phyloP scores from a whole-genome alignment of 371 early-diverging fungal genomes.

The Chytridium lagenaria region DNA sequence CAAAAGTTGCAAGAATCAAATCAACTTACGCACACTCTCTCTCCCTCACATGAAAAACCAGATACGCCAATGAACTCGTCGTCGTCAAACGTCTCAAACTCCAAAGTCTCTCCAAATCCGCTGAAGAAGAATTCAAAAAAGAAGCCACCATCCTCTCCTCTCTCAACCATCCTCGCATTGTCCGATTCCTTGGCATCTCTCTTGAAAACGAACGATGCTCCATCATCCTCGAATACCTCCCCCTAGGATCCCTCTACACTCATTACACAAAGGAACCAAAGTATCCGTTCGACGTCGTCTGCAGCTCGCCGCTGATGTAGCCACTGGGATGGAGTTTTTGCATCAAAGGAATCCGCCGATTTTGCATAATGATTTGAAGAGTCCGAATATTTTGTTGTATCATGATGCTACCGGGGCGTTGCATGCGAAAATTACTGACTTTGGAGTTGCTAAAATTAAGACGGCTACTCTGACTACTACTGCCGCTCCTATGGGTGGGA shows the following conservation, averaged over 20 bases:
- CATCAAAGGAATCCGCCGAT: not conserved
- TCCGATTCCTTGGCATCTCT: not conserved
- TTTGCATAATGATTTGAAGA: slow-evolving; percentile 9
- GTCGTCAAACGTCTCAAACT: not conserved
- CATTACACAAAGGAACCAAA: not conserved
- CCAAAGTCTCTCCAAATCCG: not conserved
- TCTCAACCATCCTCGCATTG: not conserved
- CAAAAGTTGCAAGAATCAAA: no score
- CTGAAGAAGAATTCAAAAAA: not conserved
- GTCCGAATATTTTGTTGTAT: slow-evolving; percentile 3
- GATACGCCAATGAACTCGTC: not conserved
- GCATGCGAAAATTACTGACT: slow-evolving; percentile 11
- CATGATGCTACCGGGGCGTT: not conserved
- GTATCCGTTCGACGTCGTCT: not conserved
- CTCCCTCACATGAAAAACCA: not conserved
- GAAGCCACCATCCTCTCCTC: not conserved
- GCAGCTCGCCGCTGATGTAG: slow-evolving; percentile 11
- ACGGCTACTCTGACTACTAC: slow-evolving; percentile 6
- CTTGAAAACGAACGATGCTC: not conserved
- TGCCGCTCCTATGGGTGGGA: not conserved
- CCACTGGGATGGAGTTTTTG: slow-evolving; percentile 10
- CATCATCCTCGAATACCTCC: not conserved
- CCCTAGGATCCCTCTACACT: slow-evolving; percentile 1
- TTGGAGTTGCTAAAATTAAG: slow-evolving; percentile 13
- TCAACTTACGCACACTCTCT: not conserved